Base-by-base conservation (phyloP, 208 protist genomes). In the Acanthamoeba culbertsoni region DNA sequence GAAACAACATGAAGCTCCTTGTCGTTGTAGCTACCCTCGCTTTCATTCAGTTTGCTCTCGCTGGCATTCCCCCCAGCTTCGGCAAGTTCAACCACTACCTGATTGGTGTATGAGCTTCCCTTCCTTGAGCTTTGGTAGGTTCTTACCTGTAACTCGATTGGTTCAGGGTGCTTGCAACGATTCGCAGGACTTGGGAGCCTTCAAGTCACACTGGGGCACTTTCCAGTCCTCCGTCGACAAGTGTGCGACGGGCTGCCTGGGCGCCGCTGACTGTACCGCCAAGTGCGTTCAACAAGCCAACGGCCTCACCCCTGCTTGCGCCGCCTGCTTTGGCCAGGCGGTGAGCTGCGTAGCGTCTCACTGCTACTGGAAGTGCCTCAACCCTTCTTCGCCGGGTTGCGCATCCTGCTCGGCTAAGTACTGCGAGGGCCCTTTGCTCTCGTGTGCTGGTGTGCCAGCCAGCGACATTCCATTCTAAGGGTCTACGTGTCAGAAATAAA, bases 281-380 rank as follows among this genome's bases (percentile, higher is more conserved):
- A n/a, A 0, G 18, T 73, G 63, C 63, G 43, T 73, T 37, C 63
- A 73, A 37, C 37, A 43, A 18, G 63, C 63, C 63, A 26, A 45
- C 63, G 63, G 63, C 35, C 63, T 73, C 63, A 73, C 63, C 35
- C 35, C 26, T 28, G 35, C 33, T 20, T 73, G 63, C 63, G 31
- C 63, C 14, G n/a, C 7, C 63, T 73, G 63, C 63, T 73, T 73
- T 37, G 63, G 63, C 63, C 63, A 73, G 63, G 63, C 35, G 35
- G 63, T 73, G 26, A 37, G 35, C 16, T 73, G 63, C 35, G 63
- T 73, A 4, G 63, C 35, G 35, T 20, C 63, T 37, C 37, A 73
- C 35, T 73, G 63, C 63, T 73, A 73, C 63, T 73, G 63, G 63
- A 73, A 73, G 63, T 73, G 63, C 35, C 63, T 73, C 63, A 43